Evolutionary conservation across 352 stramenopile species (phyloP).

Genomic region (Globisporangium paroecandrum): DNA sequence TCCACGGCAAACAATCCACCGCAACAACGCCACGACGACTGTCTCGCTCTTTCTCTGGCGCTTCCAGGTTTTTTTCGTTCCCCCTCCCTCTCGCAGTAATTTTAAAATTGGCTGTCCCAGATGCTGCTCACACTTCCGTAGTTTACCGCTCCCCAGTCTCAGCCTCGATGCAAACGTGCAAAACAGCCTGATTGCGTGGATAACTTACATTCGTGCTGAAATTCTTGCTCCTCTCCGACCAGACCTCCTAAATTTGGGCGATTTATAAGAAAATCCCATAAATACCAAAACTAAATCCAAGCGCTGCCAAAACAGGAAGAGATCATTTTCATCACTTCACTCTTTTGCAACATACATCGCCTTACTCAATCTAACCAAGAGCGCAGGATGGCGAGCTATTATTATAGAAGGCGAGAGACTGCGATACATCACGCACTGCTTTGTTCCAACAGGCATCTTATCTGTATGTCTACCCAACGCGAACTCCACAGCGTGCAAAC

Average conservation of each 20-base stretch:
- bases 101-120: slow-evolving; percentile 5
- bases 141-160: not conserved
- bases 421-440: not conserved
- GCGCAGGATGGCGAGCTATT: too few species aligned
- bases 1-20: slow-evolving; percentile 4
- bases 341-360: too few species aligned
- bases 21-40: slow-evolving; percentile 1
- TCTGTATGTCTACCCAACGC: not conserved
- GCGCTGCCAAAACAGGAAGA: too few species aligned
- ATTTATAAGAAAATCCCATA: not conserved
- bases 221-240: not conserved
- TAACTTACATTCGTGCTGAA: not conserved
- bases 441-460: not conserved
- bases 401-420: not conserved
- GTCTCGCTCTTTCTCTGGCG: slow-evolving; percentile 5
- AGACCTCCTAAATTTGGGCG: not conserved
- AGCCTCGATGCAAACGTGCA: not conserved
- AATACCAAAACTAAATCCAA: not conserved
- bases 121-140: not conserved
- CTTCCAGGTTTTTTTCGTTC: slow-evolving; percentile 7
- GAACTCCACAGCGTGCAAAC: too few species aligned
- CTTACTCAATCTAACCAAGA: too few species aligned
- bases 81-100: slow-evolving; percentile 1
- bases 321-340: too few species aligned
- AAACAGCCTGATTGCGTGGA: not conserved